These are phyloP conservation scores for Aristolochia contorta DNA, from an alignment of 164 flowering plant species.

Conservation along the genomic window DNA sequence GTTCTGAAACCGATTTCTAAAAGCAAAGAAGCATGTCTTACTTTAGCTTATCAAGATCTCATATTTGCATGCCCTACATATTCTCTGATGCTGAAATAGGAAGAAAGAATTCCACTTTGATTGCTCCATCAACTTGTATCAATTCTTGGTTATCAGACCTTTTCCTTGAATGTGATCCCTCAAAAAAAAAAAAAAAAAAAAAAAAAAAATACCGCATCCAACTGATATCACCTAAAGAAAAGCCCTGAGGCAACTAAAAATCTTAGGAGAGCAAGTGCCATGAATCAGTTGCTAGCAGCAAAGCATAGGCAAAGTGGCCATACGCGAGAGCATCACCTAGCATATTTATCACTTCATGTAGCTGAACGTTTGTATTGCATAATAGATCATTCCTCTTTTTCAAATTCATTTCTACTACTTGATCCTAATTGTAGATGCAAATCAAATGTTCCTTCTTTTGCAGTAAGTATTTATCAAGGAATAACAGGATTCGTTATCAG, in stretches of 20 bases:
- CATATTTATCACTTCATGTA: conserved; percentile 49
- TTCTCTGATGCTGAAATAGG: background rate
- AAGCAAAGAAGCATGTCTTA: background rate
- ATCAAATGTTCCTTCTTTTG: conserved; percentile 77
- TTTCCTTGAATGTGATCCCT: conserved; percentile 45
- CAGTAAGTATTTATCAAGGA: conserved; percentile 89
- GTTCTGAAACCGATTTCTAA: too few species aligned
- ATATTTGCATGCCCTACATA: background rate
- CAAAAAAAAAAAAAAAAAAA: too few species aligned
- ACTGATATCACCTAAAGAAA: conserved; percentile 36
- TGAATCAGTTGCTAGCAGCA: conserved; percentile 36
- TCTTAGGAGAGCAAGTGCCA: conserved; percentile 39
- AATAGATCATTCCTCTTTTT: conserved; percentile 44
- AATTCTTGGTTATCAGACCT: conserved; percentile 41
- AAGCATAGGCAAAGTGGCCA: conserved; percentile 57
- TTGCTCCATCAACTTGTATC: conserved; percentile 23
- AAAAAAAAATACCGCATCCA: conserved; percentile 24
- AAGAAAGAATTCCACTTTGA: conserved; percentile 4
- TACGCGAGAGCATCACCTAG: conserved; percentile 61
- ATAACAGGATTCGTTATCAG: conserved; percentile 80
- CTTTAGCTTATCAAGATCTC: background rate
- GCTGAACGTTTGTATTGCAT: conserved; percentile 42
- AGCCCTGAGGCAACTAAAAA: conserved; percentile 48
- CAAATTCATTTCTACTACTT: conserved; percentile 78
- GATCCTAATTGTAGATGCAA: conserved; percentile 58